Conservation (phyloP, 352 stramenopile species). For the Sclerospora graminicola region DNA sequence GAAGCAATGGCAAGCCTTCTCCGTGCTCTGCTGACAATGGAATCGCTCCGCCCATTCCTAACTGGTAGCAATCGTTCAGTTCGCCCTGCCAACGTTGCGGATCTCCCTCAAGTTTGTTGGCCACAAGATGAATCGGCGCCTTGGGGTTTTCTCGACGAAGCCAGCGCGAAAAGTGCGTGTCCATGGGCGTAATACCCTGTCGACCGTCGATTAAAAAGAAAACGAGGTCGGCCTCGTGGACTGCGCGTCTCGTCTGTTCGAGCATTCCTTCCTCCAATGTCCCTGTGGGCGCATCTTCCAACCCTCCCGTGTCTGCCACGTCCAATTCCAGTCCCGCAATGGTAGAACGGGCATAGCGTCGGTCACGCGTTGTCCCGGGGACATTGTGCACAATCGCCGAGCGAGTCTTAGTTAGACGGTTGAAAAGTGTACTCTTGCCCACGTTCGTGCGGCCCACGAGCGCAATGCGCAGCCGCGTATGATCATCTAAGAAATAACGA, state of each 20-base stretch:
- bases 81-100: slow-evolving; percentile 51
- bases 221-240: slow-evolving; percentile 70
- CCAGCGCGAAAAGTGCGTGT: too few species aligned
- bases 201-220: slow-evolving; percentile 77
- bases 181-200: slow-evolving; percentile 67
- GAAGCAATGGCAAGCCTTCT: too few species aligned
- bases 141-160: too few species aligned
- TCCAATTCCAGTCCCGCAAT: slow-evolving; percentile 68
- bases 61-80: slow-evolving; percentile 67
- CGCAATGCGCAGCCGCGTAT: slow-evolving; percentile 58
- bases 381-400: too few species aligned
- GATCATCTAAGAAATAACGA: slow-evolving; percentile 25
- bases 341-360: slow-evolving; percentile 51
- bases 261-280: too few species aligned
- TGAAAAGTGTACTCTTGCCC: slow-evolving; percentile 81
- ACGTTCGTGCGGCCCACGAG: slow-evolving; percentile 81
- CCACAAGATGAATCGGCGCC: slow-evolving; percentile 68
- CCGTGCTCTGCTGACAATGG: too few species aligned
- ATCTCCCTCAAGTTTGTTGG: slow-evolving; percentile 74
- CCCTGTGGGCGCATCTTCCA: slow-evolving; percentile 73
- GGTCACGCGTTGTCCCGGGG: slow-evolving; percentile 75
- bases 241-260: slow-evolving; percentile 58
- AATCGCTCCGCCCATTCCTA: slow-evolving; percentile 70
- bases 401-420: slow-evolving; percentile 71
- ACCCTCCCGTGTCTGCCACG: slow-evolving; percentile 73